phyloP scores from a whole-genome alignment of 805 yeast genomes.

The Yarrowia divulgata region DNA sequence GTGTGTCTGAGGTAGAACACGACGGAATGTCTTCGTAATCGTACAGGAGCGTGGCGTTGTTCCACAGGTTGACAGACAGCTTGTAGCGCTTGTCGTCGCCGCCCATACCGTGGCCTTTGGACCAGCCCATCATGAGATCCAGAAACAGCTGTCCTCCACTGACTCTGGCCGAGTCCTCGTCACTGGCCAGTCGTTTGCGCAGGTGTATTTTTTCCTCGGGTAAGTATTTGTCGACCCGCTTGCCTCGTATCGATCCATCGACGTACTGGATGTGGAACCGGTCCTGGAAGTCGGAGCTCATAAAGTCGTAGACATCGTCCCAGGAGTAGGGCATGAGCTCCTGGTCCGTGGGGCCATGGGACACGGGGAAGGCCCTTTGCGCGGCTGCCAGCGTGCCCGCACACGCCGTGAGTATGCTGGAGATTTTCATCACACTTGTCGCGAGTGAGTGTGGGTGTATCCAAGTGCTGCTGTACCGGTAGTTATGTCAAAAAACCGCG shows the following conservation, averaged over 20 bases:
- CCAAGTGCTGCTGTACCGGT: background rate
- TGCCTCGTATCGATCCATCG: constrained; percentile 25
- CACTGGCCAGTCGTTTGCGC: constrained; percentile 14
- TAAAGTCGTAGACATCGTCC: constrained; percentile 31
- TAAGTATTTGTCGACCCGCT: constrained; percentile 8
- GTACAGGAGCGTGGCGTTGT: constrained; percentile 13
- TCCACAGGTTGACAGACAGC: constrained; percentile 29
- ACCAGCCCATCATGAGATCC: constrained; percentile 34
- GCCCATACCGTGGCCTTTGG: constrained; percentile 20
- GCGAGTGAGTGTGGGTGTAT: too few relatives aligned
- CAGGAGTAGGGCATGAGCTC: constrained; percentile 20
- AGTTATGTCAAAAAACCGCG: background rate
- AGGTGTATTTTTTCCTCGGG: constrained; percentile 5
- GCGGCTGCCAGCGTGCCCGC: constrained; percentile 1
- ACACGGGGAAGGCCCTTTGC: constrained; percentile 10
- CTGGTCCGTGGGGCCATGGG: background rate
- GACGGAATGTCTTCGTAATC: constrained; percentile 22
- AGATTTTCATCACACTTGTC: background rate
- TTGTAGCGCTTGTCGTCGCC: constrained; percentile 21
- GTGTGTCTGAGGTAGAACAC: background rate
- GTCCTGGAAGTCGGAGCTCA: constrained; percentile 32
- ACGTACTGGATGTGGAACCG: constrained; percentile 19
- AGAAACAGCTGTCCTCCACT: constrained; percentile 18
- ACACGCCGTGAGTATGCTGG: background rate
- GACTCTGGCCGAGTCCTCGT: constrained; percentile 22